Base-by-base conservation (phyloP, 2,329 filamentous ascomycete species). In the Pseudogymnoascus sp. region DNA sequence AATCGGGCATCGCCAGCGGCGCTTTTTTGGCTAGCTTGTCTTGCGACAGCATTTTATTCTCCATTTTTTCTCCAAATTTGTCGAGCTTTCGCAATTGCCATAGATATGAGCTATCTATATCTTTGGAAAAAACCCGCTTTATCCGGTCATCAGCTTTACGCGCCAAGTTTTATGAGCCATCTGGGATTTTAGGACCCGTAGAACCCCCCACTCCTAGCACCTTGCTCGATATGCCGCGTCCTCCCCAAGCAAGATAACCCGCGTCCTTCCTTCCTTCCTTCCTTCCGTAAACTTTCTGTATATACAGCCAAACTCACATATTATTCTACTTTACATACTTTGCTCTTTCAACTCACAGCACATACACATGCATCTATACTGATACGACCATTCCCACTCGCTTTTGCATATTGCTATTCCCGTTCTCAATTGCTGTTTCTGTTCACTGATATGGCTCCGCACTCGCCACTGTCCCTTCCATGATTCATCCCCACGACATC, bases 351-450 rank as follows among this genome's bases (percentile, higher is more conserved):
- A 39, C 51, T 62, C 58, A 60, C 62, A 58, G 63, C 39, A 15
- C 21, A 38, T 60, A 35, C 25, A 33, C 6, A 59, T n/a, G 21
- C 41, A 44, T 61, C 44, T 39, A 31, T 44, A 44, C 44, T 61
- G 38, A 48, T 61, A 27, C 44, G n/a, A 31, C 31, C 44, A 48
- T 15, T 55, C 44, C 60, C 35, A 59, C 63, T 65, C 38, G 60
- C 62, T 61, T 60, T 39, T 63, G 58, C 29, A 36, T 64, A 44
- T 64, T 58, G 42, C 48, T 62, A 62, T 61, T 35, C 61, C 41
- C n/a, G 10, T 55, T 61, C 21, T 59, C 10, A 48, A 48, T 21
- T 21, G 17, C 41, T 51, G 58, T 31, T 60, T 33, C 36, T 51
- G 60, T 39, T 55, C 9, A 55, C 27, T 55, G 44, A 55, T 33